Conservation (phyloP, 257 asterid genomes). For the Leonotis leonurus region DNA sequence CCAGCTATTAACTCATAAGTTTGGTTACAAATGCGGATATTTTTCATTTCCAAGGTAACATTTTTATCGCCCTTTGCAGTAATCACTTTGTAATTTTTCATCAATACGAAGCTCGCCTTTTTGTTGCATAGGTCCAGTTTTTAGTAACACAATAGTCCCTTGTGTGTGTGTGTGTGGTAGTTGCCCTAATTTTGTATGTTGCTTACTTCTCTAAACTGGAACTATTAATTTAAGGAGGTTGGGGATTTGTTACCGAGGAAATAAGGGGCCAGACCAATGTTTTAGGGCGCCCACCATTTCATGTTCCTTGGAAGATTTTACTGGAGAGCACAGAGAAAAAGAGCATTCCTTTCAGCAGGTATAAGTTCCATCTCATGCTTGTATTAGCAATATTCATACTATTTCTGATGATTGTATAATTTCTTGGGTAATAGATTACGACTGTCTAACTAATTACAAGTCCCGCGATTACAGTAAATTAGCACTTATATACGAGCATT, state of each 20-base stretch:
- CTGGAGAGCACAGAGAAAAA: slow-evolving; percentile 29
- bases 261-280: slow-evolving; percentile 18
- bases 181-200: background rate
- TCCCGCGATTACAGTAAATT: background rate
- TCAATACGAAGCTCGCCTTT: background rate
- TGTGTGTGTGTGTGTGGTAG: background rate
- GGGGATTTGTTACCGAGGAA: slow-evolving; percentile 27
- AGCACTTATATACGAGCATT: background rate
- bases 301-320: slow-evolving; percentile 38
- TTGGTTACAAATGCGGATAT: slow-evolving; percentile 5
- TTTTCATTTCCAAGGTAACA: slow-evolving; percentile 30
- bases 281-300: slow-evolving; percentile 30
- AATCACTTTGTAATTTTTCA: background rate
- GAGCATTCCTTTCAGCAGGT: slow-evolving; percentile 35
- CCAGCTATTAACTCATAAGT: slow-evolving; percentile 16
- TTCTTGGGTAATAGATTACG: background rate
- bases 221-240: slow-evolving; percentile 31
- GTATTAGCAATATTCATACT: background rate
- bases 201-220: slow-evolving; percentile 2
- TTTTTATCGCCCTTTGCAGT: background rate
- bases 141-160: background rate
- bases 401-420: background rate
- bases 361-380: background rate
- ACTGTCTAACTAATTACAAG: background rate
- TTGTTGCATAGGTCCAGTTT: background rate